phyloP scores from a whole-genome alignment of 257 asterid species.

The Solanum phureja region DNA sequence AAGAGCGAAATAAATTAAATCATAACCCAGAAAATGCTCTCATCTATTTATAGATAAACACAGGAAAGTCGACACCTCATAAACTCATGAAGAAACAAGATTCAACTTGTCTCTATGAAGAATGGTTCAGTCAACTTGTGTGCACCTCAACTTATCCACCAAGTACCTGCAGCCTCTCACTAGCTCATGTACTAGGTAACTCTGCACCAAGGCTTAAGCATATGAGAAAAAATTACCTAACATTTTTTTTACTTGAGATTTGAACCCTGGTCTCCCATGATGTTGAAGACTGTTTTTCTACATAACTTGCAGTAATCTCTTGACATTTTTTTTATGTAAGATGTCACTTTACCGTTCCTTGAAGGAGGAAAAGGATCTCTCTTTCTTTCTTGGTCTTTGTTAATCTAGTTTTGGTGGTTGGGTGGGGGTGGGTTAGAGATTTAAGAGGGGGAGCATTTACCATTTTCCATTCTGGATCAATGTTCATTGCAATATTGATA shows the following conservation, averaged over 20 bases:
- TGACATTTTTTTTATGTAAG: not conserved
- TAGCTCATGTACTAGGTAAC: not conserved
- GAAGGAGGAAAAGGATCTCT: not conserved
- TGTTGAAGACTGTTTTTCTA: not conserved
- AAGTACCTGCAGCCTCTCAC: not conserved
- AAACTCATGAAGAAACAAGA: not conserved
- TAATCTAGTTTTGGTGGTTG: not conserved
- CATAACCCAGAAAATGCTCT: not conserved
- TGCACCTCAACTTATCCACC: not conserved
- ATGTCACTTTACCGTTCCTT: not conserved
- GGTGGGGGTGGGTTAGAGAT: not conserved
- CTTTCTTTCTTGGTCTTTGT: not conserved
- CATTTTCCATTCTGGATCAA: conserved; percentile 97
- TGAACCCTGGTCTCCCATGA: not conserved
- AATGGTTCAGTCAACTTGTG: not conserved
- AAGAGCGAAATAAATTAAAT: not conserved
- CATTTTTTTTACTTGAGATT: not conserved
- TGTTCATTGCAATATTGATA: conserved; percentile 73
- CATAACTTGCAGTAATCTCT: not conserved
- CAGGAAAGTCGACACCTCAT: not conserved
- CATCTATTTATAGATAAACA: not conserved
- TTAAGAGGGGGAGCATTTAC: conserved; percentile 16
- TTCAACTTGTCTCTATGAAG: not conserved
- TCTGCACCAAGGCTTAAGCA: not conserved
- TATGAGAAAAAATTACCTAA: not conserved